Evolutionary conservation across 1,139 yeast genomes (phyloP), one percentile per base, ranked within the genome.

Genomic region (Yarrowia galli): DNA sequence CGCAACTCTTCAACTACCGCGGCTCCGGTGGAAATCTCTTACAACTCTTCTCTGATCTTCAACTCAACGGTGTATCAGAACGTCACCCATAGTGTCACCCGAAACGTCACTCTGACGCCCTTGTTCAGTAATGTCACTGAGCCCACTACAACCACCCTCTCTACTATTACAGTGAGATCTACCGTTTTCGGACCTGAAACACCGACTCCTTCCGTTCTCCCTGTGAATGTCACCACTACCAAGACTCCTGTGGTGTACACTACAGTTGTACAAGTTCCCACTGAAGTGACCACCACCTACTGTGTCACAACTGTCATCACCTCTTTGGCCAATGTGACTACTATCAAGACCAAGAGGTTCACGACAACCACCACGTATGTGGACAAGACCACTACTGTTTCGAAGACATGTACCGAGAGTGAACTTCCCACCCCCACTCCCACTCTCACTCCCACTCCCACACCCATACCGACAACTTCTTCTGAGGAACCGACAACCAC

Each of bases 321-420:
- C 16, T 15, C 35, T n/a, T 20, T 23, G 1, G n/a, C 36, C 12
- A 12, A 54, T 28, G n/a, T 40, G 13, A 54, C 61, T 20, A 54
- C 61, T 13, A 22, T 54, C 8, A 25, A 10, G 35, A 54, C 61
- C 10, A 38, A 25, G 13, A 10, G 16, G 23, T 25, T 16, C 7
- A 40, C 61, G 8, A 54, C 61, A 7, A 25, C 61, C 2, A 54
- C 61, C 10, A 23, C 25, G 4, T 54, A 9, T 18, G 46, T 54
- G 12, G 61, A 54, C 36, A 38, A 40, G 25, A 54, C 61, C 20
- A 54, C 61, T 5, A 54, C 61, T 2, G 23, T 54, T n/a, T n/a
- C n/a, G 16, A 54, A n/a, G n/a, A 54, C 61, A 23, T 54, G 61
- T 22, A 35, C 46, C 12, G 58, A 53, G 3, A 53, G 45, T 22